A percentile compares a stretch with the other conserved stretches of the same genome.
Evolutionary conservation across 192 early-diverging fungal species (phyloP).

Genomic region (Thoreauomyces humboldtii): DNA sequence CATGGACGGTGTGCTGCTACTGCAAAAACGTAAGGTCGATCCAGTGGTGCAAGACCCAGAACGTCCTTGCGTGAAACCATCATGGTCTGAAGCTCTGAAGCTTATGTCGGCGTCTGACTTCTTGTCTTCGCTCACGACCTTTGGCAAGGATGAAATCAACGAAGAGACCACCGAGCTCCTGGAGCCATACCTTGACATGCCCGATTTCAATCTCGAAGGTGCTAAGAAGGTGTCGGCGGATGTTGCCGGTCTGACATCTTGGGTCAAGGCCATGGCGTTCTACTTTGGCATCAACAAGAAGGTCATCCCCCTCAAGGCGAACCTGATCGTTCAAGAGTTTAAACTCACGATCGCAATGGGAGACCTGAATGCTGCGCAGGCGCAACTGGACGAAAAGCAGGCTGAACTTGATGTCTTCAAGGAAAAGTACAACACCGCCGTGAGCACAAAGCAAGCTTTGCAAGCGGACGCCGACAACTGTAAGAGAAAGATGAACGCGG

Average conservation of each 20-base stretch:
- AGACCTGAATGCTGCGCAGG: slow-evolving; percentile 58
- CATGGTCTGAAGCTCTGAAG: slow-evolving; percentile 62
- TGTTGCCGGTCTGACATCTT: slow-evolving; percentile 64
- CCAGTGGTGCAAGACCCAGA: slow-evolving; percentile 58
- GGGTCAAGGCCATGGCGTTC: slow-evolving; percentile 59
- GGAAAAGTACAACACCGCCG: slow-evolving; percentile 61
- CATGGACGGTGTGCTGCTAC: slow-evolving; percentile 63
- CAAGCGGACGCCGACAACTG: slow-evolving; percentile 64
- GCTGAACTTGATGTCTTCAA: slow-evolving; percentile 63
- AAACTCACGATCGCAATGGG: slow-evolving; percentile 56
- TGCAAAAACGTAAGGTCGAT: slow-evolving; percentile 55
- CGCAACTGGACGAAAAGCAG: slow-evolving; percentile 61
- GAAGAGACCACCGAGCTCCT: slow-evolving; percentile 62
- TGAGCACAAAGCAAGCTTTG: slow-evolving; percentile 54
- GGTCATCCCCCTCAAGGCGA: slow-evolving; percentile 66
- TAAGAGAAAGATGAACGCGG: slow-evolving; percentile 64
- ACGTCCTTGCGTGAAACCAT: slow-evolving; percentile 56
- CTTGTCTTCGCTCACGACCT: slow-evolving; percentile 53
- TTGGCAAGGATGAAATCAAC: slow-evolving; percentile 66
- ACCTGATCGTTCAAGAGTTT: slow-evolving; percentile 60
- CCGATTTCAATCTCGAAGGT: slow-evolving; percentile 66
- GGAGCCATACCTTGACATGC: slow-evolving; percentile 61
- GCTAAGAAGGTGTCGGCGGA: slow-evolving; percentile 68
- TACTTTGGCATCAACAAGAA: slow-evolving; percentile 67
- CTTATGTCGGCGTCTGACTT: slow-evolving; percentile 62